Base-by-base conservation (phyloP, 2,329 filamentous ascomycete genomes). In the Ciborinia camelliae region DNA sequence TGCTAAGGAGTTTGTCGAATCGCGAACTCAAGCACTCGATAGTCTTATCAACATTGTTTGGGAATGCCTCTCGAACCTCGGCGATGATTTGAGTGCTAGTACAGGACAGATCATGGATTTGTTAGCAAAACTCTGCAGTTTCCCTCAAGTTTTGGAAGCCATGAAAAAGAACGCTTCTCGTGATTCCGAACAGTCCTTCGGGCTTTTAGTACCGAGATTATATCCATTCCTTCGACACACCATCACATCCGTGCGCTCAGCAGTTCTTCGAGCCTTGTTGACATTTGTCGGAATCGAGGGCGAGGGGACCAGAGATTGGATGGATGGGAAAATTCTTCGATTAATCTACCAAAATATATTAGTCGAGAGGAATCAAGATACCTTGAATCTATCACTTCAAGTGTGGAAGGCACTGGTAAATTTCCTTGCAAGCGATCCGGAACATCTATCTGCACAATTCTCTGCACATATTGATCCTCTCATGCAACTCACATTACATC, bases 101-200 rank as follows among this genome's bases (percentile, higher is more conserved):
- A 99, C 96, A 12, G 95, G 95, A 55, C 96, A 92, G 64, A 96
- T 99, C 63, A 99, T 99, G 96, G 96, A 99, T 76, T 84, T 99
- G 48, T 83, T 99, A 23, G 95, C 96, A 18, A 98, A 95, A 66
- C 86, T 99, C 2, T 99, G 95, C 79, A 90, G 92, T 68, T 99
- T 97, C 79, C 91, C 91, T 0, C 86, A 97, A 78, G 94, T 98
- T 9, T 80, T 99, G 39, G 87, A 94, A 67, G 90, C 94, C 18
- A 99, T 99, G 95, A 96, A 96, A 78, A 80, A 82, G 37, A 97
- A 96, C 64, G 94, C 94, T 9, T 86, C 87, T 9, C 83, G 90
- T 72, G 90, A 97, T 73, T 85, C 91, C 15, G 89, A 93, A 71
- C 89, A 94, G 63, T 97, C 94, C 0, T 99, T 99, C 75, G 91